phyloP scores from a whole-genome alignment of 306 rosid species.

The Casuarina cunninghamiana region DNA sequence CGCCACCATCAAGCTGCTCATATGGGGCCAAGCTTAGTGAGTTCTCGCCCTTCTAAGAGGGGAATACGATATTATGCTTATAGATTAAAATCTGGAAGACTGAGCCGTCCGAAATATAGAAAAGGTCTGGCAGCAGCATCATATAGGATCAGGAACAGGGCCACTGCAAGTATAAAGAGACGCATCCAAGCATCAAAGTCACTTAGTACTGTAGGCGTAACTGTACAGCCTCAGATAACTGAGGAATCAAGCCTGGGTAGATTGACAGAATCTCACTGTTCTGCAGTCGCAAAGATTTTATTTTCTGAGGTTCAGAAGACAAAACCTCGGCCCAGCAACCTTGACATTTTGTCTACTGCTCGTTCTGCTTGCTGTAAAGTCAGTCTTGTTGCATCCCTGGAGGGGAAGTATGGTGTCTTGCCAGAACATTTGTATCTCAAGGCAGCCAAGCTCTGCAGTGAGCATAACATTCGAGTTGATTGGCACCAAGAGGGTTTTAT shows the following conservation, averaged over 20 bases:
- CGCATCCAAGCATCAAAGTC: conserved; percentile 70
- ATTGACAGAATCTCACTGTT: conserved; percentile 67
- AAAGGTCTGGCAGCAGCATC: conserved; percentile 77
- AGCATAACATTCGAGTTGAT: conserved; percentile 50
- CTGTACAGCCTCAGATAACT: conserved; percentile 43
- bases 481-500: conserved; percentile 84
- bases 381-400: conserved; percentile 61
- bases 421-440: conserved; percentile 78
- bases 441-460: conserved; percentile 94
- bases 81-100: conserved; percentile 88
- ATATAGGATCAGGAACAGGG: conserved; percentile 76
- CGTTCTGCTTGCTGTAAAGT: conserved; percentile 81
- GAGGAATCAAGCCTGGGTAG: conserved; percentile 55
- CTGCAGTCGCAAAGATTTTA: conserved; percentile 80
- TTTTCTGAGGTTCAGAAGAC: conserved; percentile 85
- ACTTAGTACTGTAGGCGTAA: conserved; percentile 44
- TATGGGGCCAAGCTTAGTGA: conserved; percentile 78
- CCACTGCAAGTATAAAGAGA: conserved; percentile 68
- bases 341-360: conserved; percentile 70
- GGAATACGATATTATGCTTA: conserved; percentile 86
- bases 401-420: conserved; percentile 69
- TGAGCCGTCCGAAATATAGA: conserved; percentile 81
- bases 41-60: conserved; percentile 66
- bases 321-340: conserved; percentile 73
- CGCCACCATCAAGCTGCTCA: conserved; percentile 99